A percentile compares a stretch with the other conserved stretches of the same genome.
Conservation (phyloP, 2,329 filamentous ascomycete genomes). For the Scopulariopsis brevicaulis region DNA sequence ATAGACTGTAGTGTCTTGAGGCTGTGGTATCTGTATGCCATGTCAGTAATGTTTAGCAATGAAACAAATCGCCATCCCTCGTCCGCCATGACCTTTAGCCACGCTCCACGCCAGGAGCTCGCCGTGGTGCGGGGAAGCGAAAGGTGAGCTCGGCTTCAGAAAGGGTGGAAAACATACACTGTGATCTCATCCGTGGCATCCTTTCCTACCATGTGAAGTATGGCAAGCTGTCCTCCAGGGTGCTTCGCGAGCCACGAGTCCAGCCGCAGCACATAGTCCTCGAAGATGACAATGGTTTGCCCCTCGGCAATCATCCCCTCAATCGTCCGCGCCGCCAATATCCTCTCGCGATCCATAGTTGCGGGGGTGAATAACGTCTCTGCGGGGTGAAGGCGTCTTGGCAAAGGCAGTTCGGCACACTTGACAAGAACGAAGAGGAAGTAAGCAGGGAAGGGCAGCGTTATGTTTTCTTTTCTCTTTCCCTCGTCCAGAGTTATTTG, state of each 20-base stretch:
- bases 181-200: constrained; percentile 49
- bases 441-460: no score
- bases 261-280: constrained; percentile 41
- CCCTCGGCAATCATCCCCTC: constrained; percentile 42
- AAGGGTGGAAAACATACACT: constrained; percentile 27
- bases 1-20: constrained; percentile 40
- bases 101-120: neutral
- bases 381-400: neutral
- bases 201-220: constrained; percentile 49
- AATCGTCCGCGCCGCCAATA: constrained; percentile 32
- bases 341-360: constrained; percentile 25
- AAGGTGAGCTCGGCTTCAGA: neutral
- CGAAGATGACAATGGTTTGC: constrained; percentile 41
- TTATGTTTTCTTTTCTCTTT: no score
- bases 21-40: constrained; percentile 41
- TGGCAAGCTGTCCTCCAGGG: constrained; percentile 46
- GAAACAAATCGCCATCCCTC: neutral
- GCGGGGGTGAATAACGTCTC: neutral
- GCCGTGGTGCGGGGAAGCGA: neutral
- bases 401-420: neutral
- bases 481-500: no score
- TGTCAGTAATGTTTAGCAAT: neutral
- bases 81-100: neutral
- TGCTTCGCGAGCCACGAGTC: constrained; percentile 47
- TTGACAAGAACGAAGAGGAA: neutral